Evolutionary conservation across 1,284 basidiomycete species (phyloP).

Genomic region (Porodaedalea pini): DNA sequence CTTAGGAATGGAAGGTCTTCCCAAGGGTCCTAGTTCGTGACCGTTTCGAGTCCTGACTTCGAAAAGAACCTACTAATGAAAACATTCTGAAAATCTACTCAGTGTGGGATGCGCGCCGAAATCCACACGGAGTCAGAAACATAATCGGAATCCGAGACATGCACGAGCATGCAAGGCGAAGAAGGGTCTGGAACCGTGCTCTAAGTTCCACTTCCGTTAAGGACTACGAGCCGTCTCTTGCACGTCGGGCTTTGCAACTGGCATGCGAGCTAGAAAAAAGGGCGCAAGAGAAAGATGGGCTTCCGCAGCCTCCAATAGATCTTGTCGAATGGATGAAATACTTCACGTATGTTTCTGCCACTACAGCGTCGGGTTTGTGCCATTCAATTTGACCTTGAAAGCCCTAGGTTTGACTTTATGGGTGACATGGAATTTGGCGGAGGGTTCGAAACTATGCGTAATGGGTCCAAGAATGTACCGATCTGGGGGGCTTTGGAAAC

Average conservation of each 20-base stretch:
- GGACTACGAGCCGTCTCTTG: slow-evolving; percentile 37
- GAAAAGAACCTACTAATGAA: too few species aligned
- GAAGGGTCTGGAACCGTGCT: slow-evolving; percentile 41
- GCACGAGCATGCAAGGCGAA: slow-evolving; percentile 36
- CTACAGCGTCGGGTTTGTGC: slow-evolving; percentile 23
- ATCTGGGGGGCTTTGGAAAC: slow-evolving; percentile 16
- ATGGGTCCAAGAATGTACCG: slow-evolving; percentile 24
- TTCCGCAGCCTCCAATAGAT: slow-evolving; percentile 30
- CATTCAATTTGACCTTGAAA: background rate
- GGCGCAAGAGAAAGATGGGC: too few species aligned
- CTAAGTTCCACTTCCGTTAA: slow-evolving; percentile 37
- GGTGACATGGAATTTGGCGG: slow-evolving; percentile 36
- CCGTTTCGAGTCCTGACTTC: too few species aligned
- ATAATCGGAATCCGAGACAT: slow-evolving; percentile 28
- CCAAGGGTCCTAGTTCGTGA: too few species aligned
- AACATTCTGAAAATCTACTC: too few species aligned
- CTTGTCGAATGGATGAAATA: slow-evolving; percentile 34
- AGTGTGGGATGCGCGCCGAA: slow-evolving; percentile 15
- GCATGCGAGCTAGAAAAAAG: slow-evolving; percentile 28
- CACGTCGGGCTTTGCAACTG: slow-evolving; percentile 33
- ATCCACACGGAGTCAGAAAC: slow-evolving; percentile 8
- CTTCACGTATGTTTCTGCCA: slow-evolving; percentile 24
- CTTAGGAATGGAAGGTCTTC: slow-evolving; percentile 27
- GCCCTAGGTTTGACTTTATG: slow-evolving; percentile 35
- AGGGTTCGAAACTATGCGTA: slow-evolving; percentile 29